Evolutionary conservation across 495 filamentous ascomycete genomes (phyloP), one percentile per base, ranked within the genome.

Genomic region (Aspergillus bridgeri): DNA sequence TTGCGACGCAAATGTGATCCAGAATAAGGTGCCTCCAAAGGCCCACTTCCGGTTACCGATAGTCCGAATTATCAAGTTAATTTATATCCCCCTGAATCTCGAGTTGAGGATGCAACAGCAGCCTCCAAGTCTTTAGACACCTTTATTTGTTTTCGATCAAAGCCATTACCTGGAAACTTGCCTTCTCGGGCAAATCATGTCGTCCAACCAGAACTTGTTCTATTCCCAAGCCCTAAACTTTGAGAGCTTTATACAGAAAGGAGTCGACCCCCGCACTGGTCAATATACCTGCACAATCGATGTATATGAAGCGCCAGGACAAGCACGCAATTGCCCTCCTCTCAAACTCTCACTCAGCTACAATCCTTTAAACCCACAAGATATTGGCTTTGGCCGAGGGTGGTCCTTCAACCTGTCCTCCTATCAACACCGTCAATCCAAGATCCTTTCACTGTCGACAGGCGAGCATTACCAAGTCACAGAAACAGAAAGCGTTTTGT

Each of bases 261-360:
- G 50, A 11, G 57, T 59, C 24, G 57, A 59, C n/a, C 57, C 57
- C 18, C 57, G 57, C 43, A 59, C 57, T 5, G 57, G 57, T 6
- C 57, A 59, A 27, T 54, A 59, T 19, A 53, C 17, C n/a, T 59
- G 51, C 42, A 46, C 50, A 5, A 53, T 59, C 45, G 20, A 2
- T 21, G 9, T 59, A 11, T 59, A 46, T 20, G 42, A 53, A 8
- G 13, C 18, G 6, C 57, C 57, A 2, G 27, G 17, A 0, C 18
- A 44, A 43, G 51, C 22, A 9, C 57, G 57, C 25, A 59, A 59
- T 18, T 54, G 57, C 45, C 57, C 57, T 2, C 24, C 49, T 9
- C 19, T 59, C 3, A 53, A 54, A 1, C 57, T 59, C 1, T 42
- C 29, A 11, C 50, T 59, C 15, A 6, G 18, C 44, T 59, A 54